Evolutionary conservation across 2,329 filamentous ascomycete species (phyloP), one percentile per base, ranked within the genome.

Genomic region (Leptodontidium sp.): DNA sequence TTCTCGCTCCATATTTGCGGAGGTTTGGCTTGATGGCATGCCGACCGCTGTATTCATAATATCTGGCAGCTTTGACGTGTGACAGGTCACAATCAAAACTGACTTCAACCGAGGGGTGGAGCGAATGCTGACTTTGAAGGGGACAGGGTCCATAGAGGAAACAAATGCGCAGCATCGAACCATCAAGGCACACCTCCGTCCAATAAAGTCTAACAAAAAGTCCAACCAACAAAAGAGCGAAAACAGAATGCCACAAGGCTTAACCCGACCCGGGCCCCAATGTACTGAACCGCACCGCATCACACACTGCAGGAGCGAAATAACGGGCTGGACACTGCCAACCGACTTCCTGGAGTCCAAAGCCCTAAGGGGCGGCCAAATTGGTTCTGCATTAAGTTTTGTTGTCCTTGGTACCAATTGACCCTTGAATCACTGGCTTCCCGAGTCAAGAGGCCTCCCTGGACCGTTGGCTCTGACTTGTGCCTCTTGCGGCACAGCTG

Each of bases 1-100:
- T 49, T 49, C 40, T 43, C 50, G 59, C 59, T 62, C 45, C 59
- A 62, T 50, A 47, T 50, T 62, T 62, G 59, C 59, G 59, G 24
- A 62, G 26, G 14, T 35, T 59, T 17, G 8, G 43, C 59, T 12
- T 35, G 26, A 50, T 47, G 43, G 26, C 12, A 47, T 50, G 43
- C 59, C 50, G 59, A 50, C 59, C 59, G 29, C 26, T 21, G 43
- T 21, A 62, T 62, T 50, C n/a, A 12, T 49, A 50, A 50, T 49
- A 29, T 49, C 24, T 49, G 59, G 45, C 59, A 49, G 40, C 26
- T 62, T 62, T 62, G 59, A 62, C 40, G 29, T 29, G 15, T 50
- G 59, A 62, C 26, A 49, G 43, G 43, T 62, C 59, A 62, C 38
- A 49, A 32, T 32, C 3, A 32, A 62, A 50, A 49, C 24, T 21